Conservation (phyloP, 2,329 filamentous ascomycete genomes). For the Penicillium sp. region DNA sequence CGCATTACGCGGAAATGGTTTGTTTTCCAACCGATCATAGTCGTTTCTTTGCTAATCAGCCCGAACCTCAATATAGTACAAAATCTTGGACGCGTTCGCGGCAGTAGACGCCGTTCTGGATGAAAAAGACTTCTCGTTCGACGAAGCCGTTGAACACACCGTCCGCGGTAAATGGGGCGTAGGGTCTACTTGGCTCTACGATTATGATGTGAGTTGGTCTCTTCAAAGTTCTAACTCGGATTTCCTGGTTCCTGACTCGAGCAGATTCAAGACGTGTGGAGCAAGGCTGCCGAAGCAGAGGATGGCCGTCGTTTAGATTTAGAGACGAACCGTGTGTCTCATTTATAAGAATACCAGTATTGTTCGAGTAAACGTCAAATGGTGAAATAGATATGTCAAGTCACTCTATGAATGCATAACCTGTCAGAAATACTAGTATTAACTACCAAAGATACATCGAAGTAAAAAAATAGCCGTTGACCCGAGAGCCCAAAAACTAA, state of each 20-base stretch:
- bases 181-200: neutral
- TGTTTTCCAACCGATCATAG: neutral
- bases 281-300: neutral
- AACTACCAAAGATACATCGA: too few relatives aligned
- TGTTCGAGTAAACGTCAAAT: neutral
- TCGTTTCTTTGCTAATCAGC: neutral
- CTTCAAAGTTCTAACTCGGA: too few relatives aligned
- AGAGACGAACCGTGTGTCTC: neutral
- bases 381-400: too few relatives aligned
- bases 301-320: neutral
- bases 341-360: neutral
- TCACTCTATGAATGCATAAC: too few relatives aligned
- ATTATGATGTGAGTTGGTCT: conserved; percentile 2
- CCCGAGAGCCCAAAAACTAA: too few relatives aligned
- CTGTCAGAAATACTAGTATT: too few relatives aligned
- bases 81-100: neutral
- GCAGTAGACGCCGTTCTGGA: neutral
- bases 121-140: neutral
- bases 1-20: conserved; percentile 2
- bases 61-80: neutral
- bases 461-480: too few relatives aligned
- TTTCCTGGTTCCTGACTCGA: neutral
- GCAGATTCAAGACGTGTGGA: conserved; percentile 6
- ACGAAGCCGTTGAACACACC: conserved; percentile 1
- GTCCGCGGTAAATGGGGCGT: neutral